These are phyloP conservation scores for Actinomucor elegans DNA, from an alignment of 371 early-diverging fungal genomes.

Conservation along the genomic window DNA sequence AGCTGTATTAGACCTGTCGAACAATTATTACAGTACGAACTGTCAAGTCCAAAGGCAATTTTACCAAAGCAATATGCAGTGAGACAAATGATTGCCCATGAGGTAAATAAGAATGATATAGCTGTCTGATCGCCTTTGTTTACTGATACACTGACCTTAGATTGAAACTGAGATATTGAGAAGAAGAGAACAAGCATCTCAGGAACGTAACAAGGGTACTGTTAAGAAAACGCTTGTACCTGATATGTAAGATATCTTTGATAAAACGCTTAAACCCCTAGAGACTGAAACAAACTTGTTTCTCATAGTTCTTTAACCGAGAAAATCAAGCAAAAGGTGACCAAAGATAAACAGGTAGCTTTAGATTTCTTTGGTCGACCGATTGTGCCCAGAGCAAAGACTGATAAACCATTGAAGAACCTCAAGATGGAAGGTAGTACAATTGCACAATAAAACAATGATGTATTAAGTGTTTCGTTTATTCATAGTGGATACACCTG, in stretches of 20 bases:
- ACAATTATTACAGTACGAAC: slow-evolving; percentile 45
- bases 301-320: not conserved
- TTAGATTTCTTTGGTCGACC: slow-evolving; percentile 70
- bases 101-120: slow-evolving; percentile 65
- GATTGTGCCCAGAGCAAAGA: slow-evolving; percentile 25
- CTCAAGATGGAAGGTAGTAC: slow-evolving; percentile 15
- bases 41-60: slow-evolving; percentile 35
- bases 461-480: not conserved
- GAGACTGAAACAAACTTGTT: not conserved
- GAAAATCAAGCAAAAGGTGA: slow-evolving; percentile 10
- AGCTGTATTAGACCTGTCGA: slow-evolving; percentile 55
- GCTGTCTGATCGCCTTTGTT: no score
- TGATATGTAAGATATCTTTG: no score
- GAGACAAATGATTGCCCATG: slow-evolving; percentile 77
- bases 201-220: slow-evolving; percentile 13
- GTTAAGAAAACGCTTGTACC: not conserved
- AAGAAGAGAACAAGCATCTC: slow-evolving; percentile 43
- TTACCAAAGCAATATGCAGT: slow-evolving; percentile 69
- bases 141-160: slow-evolving; percentile 23
- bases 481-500: slow-evolving; percentile 12
- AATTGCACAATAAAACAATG: not conserved
- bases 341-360: slow-evolving; percentile 21
- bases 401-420: not conserved
- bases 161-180: slow-evolving; percentile 63
- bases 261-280: no score